These are phyloP conservation scores for Trametes versicolor DNA, from an alignment of 1,284 basidiomycete species.

Conservation along the genomic window DNA sequence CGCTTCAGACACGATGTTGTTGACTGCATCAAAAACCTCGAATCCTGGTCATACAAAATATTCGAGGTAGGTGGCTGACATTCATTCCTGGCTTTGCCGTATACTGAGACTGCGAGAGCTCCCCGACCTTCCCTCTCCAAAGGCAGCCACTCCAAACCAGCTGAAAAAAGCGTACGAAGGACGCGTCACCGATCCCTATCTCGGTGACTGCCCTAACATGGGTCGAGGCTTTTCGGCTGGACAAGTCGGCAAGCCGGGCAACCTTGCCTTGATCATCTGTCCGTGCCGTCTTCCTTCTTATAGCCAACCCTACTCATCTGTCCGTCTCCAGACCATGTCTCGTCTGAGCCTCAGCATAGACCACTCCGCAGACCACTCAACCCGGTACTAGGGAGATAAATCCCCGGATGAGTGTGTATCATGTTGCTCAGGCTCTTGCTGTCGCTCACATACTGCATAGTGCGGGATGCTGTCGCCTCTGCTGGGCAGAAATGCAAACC, in stretches of 20 bases:
- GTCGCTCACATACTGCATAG: too few species aligned
- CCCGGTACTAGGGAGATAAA: not conserved
- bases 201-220: not conserved
- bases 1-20: not conserved
- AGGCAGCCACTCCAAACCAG: not conserved
- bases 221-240: not conserved
- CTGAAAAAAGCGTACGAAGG: constrained; percentile 1
- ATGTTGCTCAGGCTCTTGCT: not conserved
- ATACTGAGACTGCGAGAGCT: not conserved
- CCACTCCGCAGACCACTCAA: not conserved
- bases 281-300: not conserved
- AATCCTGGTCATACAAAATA: not conserved
- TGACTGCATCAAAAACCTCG: not conserved
- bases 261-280: constrained; percentile 2
- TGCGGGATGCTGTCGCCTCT: too few species aligned
- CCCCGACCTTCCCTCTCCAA: not conserved
- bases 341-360: not conserved
- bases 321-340: not conserved
- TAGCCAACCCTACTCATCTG: not conserved
- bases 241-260: not conserved
- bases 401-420: too few species aligned
- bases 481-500: too few species aligned
- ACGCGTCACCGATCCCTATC: not conserved
- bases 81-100: constrained; percentile 1
- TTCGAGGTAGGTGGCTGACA: not conserved